Evolutionary conservation across 78 protist species (phyloP).

Genomic region (Cavenderia fasciculata): DNA sequence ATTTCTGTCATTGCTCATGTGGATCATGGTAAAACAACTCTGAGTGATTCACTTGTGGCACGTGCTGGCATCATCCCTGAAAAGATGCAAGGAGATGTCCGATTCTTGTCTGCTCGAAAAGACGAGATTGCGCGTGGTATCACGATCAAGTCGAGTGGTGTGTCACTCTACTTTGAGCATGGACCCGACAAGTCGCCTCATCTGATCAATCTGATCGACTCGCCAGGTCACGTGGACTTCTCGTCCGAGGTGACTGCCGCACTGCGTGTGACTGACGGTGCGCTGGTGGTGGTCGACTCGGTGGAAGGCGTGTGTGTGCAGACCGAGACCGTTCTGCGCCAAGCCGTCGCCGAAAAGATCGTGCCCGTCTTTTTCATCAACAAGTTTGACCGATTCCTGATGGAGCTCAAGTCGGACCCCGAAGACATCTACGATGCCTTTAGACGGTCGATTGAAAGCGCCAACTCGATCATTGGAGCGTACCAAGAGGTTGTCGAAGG

Average conservation of each 20-base stretch:
- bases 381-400: slow-evolving; percentile 86
- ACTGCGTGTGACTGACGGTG: slow-evolving; percentile 95
- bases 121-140: slow-evolving; percentile 91
- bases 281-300: slow-evolving; percentile 95
- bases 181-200: slow-evolving; percentile 14
- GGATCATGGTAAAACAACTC: slow-evolving; percentile 95
- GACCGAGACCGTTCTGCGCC: slow-evolving; percentile 96
- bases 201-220: slow-evolving; percentile 94
- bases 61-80: slow-evolving; percentile 97
- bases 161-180: slow-evolving; percentile 85
- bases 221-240: slow-evolving; percentile 98
- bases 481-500: slow-evolving; percentile 84
- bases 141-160: slow-evolving; percentile 90
- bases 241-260: slow-evolving; percentile 94
- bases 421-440: slow-evolving; percentile 87
- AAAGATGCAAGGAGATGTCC: slow-evolving; percentile 68
- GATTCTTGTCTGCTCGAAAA: slow-evolving; percentile 72
- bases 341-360: slow-evolving; percentile 92
- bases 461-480: slow-evolving; percentile 90
- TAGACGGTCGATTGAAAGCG: slow-evolving; percentile 82
- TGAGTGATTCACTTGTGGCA: slow-evolving; percentile 97
- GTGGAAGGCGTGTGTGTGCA: slow-evolving; percentile 96
- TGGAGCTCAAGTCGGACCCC: slow-evolving; percentile 75
- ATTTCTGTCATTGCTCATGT: slow-evolving; percentile 97
- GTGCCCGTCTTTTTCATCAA: slow-evolving; percentile 88